Base-by-base conservation (phyloP, 78 protist species). In the Creolimax fragrantissima region DNA sequence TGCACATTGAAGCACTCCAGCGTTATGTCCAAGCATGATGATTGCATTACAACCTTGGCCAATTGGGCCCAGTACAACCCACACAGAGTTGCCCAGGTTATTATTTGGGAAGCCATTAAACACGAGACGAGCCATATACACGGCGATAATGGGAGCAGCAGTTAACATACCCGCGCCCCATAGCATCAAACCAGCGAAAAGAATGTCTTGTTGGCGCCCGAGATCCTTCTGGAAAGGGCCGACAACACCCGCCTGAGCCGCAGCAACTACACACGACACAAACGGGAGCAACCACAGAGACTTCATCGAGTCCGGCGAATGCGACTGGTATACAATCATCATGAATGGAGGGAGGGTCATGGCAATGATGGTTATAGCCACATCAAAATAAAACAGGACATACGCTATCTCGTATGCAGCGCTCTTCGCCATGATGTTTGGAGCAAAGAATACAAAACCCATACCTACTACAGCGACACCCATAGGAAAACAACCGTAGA, bases 281-380 rank as follows among this genome's bases (percentile, higher is more conserved):
- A 83, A 83, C 7, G 86, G 86, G 37, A 83, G 86, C 6, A 83
- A 41, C 86, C 86, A 83, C 5, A 83, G 86, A 32, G 86, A 83
- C 7, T 6, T 6, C 86, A 83, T 83, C 6, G 5, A 39, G 0
- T 6, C 86, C 35, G 35, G 35, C 5, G 86, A 6, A 11, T 83
- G 86, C 37, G 35, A 39, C 35, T 83, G 86, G 7, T 24, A 24
- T 36, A 83, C 86, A 5, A 83, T 11, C 86, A 83, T 83, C 42
- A 35, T 35, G 37, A 35, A 83, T 0, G 86, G 42, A 17, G 86
- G 86, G 35, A 83, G 42, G 5, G 37, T 5, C 86, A 24, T 24
- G 35, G 86, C 86, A 11, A 83, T 6, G 7, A 83, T 32, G 86
- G 41, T 35, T 6, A 83, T 36, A 83, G 86, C 86, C 17, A 83